Evolutionary conservation across 495 filamentous ascomycete genomes (phyloP).

Genomic region (Bacidia rubella): DNA sequence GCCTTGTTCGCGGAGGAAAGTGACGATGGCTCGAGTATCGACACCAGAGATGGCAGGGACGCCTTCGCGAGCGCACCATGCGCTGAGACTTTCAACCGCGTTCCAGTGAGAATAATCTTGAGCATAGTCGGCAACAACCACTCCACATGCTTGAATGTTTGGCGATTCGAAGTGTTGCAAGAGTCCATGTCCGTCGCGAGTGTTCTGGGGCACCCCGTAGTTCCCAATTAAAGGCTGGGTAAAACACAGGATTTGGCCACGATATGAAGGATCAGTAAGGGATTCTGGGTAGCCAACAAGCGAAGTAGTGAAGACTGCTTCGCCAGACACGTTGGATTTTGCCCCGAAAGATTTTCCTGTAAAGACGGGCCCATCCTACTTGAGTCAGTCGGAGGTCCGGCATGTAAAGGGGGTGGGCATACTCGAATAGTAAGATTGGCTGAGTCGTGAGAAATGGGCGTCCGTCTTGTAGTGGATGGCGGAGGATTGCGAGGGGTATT

Average conservation of each 20-base stretch:
- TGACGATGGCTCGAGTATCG: slow-evolving; percentile 93
- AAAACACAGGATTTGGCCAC: slow-evolving; percentile 91
- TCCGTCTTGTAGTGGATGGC: slow-evolving; percentile 29
- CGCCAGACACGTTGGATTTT: slow-evolving; percentile 48
- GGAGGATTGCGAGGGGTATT: slow-evolving; percentile 45
- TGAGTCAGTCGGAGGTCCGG: slow-evolving; percentile 18
- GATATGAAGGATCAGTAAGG: slow-evolving; percentile 96
- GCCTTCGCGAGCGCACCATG: slow-evolving; percentile 93
- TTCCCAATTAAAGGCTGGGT: slow-evolving; percentile 98
- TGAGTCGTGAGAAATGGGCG: slow-evolving; percentile 50
- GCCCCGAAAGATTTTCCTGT: slow-evolving; percentile 87
- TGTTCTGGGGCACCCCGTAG: slow-evolving; percentile 79
- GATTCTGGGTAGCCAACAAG: slow-evolving; percentile 91
- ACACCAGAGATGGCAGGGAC: slow-evolving; percentile 94
- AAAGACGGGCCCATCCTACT: slow-evolving; percentile 75
- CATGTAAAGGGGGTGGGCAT: slow-evolving; percentile 17
- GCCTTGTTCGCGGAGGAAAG: slow-evolving; percentile 86
- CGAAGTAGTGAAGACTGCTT: slow-evolving; percentile 74
- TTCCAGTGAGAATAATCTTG: slow-evolving; percentile 96
- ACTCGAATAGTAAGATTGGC: slow-evolving; percentile 93
- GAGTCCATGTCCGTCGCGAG: slow-evolving; percentile 30
- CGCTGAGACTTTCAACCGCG: slow-evolving; percentile 78
- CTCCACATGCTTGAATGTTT: slow-evolving; percentile 86
- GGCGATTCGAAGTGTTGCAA: slow-evolving; percentile 27
- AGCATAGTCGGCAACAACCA: slow-evolving; percentile 91